Base-by-base conservation (phyloP, 2,329 filamentous ascomycete species). In the Cercospora sojina region DNA sequence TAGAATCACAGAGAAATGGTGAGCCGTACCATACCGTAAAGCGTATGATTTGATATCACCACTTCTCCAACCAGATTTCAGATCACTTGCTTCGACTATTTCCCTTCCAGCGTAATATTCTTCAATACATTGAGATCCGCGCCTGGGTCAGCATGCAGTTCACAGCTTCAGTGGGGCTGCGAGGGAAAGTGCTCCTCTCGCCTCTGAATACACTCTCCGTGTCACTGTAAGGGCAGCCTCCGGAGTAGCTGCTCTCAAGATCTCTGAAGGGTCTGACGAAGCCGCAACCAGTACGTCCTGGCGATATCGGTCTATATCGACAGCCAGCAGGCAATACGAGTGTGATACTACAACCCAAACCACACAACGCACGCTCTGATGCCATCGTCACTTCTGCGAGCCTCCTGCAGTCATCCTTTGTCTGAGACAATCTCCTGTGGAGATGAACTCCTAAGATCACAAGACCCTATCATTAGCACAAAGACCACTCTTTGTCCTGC, bases 401-500 rank as follows among this genome's bases (percentile, higher is more conserved):
- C 31, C 31, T 35, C 8, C 53, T 23, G 53, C 31, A 16, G 8
- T 35, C 18, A 20, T 32, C 31, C 53, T 57, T 57, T 57, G 53
- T 57, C 53, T 57, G 9, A 57, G 53, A 57, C 27, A 57, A 51
- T 3, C 1, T 51, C 18, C 3, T 20, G 18, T 57, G 53, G 25
- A 57, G 53, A 57, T 32, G 53, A 27, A 23, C 25, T 27, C 13
- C 16, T 9, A 35, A 18, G n/a, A 57, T 20, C 27, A 35, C 18
- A n/a, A 32, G 27, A 12, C 29, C 16, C 29, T 57, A 57, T 57
- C 29, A 31, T 57, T 56, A 57, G 53, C 27, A 57, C 53, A 57
- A 57, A 57, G 53, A 57, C 53, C n/a, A 16, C 10, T 35, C 53
- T 57, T 57, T 57, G 53, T 57, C 25, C n/a, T 57, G 29, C 53